Conservation (phyloP, 345 rosid genomes). For the Stellera chamaejasme region DNA sequence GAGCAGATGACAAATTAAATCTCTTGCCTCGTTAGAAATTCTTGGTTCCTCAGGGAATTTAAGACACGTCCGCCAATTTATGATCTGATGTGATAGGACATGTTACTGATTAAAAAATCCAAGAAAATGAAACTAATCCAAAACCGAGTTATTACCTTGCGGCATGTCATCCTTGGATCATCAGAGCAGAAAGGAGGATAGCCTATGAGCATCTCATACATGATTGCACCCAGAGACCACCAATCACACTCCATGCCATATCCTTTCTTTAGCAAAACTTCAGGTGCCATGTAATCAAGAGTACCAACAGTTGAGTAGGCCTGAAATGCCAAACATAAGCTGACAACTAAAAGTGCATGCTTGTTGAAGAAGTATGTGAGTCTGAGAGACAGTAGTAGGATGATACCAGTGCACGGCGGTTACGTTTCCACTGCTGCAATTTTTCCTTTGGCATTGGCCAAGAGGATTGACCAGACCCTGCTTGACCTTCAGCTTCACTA, state of each 20-base stretch:
- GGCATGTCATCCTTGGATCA: conserved; percentile 90
- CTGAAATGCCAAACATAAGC: conserved; percentile 28
- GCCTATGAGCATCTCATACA: conserved; percentile 96
- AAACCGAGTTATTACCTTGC: conserved; percentile 53
- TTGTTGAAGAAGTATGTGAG: background rate
- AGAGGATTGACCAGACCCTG: conserved; percentile 38
- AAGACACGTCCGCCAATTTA: conserved; percentile 88
- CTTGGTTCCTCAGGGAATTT: conserved; percentile 93
- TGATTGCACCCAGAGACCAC: conserved; percentile 99
- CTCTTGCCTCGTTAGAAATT: conserved; percentile 79
- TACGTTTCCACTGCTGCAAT: conserved; percentile 80
- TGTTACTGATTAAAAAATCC: conserved; percentile 16
- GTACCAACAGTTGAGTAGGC: conserved; percentile 99
- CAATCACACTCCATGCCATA: conserved; percentile 98
- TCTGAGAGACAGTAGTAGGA: conserved; percentile 16
- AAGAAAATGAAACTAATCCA: conserved; percentile 8
- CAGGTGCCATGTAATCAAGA: conserved; percentile 99
- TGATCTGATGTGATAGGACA: conserved; percentile 42
- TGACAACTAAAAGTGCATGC: conserved; percentile 6
- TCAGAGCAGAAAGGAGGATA: conserved; percentile 98
- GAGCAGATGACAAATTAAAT: conserved; percentile 78
- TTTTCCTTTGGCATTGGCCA: conserved; percentile 88
- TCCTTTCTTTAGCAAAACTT: conserved; percentile 89
- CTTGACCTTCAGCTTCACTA: conserved; percentile 33
- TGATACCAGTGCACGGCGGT: conserved; percentile 86